Base-by-base conservation (phyloP, 768 basidiomycete genomes). In the Ephemerocybe angulata region DNA sequence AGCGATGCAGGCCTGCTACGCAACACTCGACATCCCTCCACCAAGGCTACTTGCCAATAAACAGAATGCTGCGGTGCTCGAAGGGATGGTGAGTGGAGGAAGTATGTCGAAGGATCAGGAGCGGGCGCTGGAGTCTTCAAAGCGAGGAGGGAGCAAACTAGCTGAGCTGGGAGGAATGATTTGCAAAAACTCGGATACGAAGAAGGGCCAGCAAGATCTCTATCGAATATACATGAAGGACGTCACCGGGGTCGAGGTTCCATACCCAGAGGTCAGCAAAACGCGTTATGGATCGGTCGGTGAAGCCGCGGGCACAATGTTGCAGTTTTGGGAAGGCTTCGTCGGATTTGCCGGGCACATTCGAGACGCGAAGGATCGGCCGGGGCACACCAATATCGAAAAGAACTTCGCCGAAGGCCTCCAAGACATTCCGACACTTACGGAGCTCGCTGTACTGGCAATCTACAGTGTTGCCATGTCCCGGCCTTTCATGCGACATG, bases 121-220 rank as follows among this genome's bases (percentile, higher is more conserved):
- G 11, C 30, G 35, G 0, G 63, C 63, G 0, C 40, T 59, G 19
- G 56, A 55, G 24, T n/a, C 50, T 0, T 55, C 59, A 11, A 29
- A 61, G 15, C 41, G 59, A 47, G 50, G 68, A 51, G 60, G 53
- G 1, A 56, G 59, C 1, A 65, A 65, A 35, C 31, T 52, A 25
- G 57, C 35, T 1, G 54, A 53, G 29, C 59, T 56, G 17, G 60
- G 30, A 28, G 60, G 52, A 28, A 50, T 58, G 0, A 29, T 73
- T 3, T 64, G 71, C 41, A 63, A 66, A 27, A 55, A 73, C 60
- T 69, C 69, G 58, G 66, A 67, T 33, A 62, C 69, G 48, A 73
- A 70, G 52, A 66, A 66, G 31, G 71, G 72, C 27, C 57, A 69
- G 31, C 58, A 61, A 11, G 69, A 70, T 41, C 21, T 47, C 0